phyloP scores from a whole-genome alignment of 345 rosid species.

The Stellera chamaejasme region DNA sequence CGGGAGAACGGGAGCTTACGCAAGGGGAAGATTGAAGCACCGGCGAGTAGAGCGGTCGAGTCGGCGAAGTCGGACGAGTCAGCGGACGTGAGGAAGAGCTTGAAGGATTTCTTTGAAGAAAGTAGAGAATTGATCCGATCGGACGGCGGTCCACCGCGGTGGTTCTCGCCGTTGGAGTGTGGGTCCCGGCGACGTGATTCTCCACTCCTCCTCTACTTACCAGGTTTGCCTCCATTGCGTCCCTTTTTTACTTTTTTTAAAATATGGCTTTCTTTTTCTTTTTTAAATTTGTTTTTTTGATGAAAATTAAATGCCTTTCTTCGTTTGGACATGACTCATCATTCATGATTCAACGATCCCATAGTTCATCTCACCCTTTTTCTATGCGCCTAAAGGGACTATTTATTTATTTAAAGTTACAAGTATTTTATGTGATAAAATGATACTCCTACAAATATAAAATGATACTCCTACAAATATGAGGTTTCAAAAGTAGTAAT shows the following conservation, averaged over 20 bases:
- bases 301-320: no score
- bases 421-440: no score
- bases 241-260: no score
- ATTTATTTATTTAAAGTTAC: no score
- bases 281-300: background rate
- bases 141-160: slow-evolving; percentile 57
- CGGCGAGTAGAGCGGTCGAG: no score
- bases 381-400: no score
- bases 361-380: no score
- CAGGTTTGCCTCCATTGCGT: slow-evolving; percentile 23
- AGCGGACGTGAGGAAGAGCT: slow-evolving; percentile 17
- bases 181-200: slow-evolving; percentile 18
- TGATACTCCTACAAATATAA: no score
- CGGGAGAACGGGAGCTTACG: background rate
- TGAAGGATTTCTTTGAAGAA: slow-evolving; percentile 36
- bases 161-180: slow-evolving; percentile 59
- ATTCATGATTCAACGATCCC: no score
- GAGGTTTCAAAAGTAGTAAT: no score
- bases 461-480: no score
- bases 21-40: background rate
- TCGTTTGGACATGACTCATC: no score
- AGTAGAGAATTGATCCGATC: slow-evolving; percentile 26
- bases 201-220: slow-evolving; percentile 48
- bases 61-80: background rate
- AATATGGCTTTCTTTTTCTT: background rate